These are phyloP conservation scores for Pharnaceum exiguum DNA, from an alignment of 148 eudicot species.

Conservation along the genomic window DNA sequence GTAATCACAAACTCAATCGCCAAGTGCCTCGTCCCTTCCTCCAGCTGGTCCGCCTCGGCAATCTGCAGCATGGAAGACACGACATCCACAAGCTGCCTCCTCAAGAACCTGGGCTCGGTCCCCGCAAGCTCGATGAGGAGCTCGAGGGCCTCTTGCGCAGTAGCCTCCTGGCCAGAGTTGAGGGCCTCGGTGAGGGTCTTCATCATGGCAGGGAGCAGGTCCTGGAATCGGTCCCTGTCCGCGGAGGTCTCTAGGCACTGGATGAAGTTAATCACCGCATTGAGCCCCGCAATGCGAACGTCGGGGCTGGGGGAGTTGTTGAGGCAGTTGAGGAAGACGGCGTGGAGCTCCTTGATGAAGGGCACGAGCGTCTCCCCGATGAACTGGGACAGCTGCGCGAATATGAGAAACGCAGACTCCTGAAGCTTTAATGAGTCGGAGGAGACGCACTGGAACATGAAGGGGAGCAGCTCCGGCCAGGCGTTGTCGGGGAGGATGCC, in stretches of 20 bases:
- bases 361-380: constrained; percentile 61
- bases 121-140: constrained; percentile 81
- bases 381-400: constrained; percentile 73
- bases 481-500: constrained; percentile 60
- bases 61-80: constrained; percentile 89
- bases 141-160: constrained; percentile 88
- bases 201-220: constrained; percentile 84
- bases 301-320: constrained; percentile 35
- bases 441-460: constrained; percentile 69
- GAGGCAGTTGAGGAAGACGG: constrained; percentile 55
- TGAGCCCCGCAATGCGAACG: constrained; percentile 70
- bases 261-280: constrained; percentile 73
- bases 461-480: constrained; percentile 80
- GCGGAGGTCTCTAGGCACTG: constrained; percentile 58
- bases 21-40: constrained; percentile 86
- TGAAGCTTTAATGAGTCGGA: constrained; percentile 45
- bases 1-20: constrained; percentile 83
- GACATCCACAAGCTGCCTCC: constrained; percentile 78
- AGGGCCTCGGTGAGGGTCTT: constrained; percentile 70
- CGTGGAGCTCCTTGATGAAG: constrained; percentile 52
- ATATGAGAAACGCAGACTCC: constrained; percentile 73
- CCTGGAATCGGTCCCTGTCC: constrained; percentile 86
- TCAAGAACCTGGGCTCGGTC: constrained; percentile 74
- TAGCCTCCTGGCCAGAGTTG: constrained; percentile 67
- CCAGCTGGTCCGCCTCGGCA: constrained; percentile 68